Evolutionary conservation across 2,329 filamentous ascomycete species (phyloP).

Genomic region (Alternaria novae-zelandiae): DNA sequence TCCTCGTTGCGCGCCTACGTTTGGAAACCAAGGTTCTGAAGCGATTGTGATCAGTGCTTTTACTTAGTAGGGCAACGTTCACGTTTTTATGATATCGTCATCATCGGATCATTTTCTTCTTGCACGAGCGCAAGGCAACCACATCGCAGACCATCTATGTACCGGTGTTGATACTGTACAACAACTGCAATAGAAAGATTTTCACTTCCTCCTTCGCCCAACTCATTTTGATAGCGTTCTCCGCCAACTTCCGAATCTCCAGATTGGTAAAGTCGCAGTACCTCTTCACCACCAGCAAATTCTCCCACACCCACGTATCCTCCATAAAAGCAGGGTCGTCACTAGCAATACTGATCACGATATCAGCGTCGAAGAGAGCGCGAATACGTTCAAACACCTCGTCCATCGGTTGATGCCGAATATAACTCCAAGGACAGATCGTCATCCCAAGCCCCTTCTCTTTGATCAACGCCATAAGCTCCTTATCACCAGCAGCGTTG

Average conservation of each 20-base stretch:
- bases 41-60: background rate
- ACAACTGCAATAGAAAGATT: background rate
- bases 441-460: slow-evolving; percentile 49
- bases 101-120: background rate
- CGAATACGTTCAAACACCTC: slow-evolving; percentile 44
- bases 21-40: background rate
- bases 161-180: background rate
- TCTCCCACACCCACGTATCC: slow-evolving; percentile 58
- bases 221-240: slow-evolving; percentile 55
- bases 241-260: slow-evolving; percentile 53
- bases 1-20: background rate
- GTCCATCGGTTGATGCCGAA: slow-evolving; percentile 47
- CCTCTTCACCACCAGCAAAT: slow-evolving; percentile 53
- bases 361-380: slow-evolving; percentile 52
- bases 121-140: background rate
- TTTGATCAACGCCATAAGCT: slow-evolving; percentile 44
- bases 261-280: slow-evolving; percentile 50
- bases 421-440: slow-evolving; percentile 53
- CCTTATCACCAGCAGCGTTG: slow-evolving; percentile 45
- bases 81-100: no score
- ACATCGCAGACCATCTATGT: background rate
- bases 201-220: slow-evolving; percentile 51
- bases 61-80: no score
- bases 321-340: slow-evolving; percentile 60
- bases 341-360: slow-evolving; percentile 9